phyloP scores from a whole-genome alignment of 2,329 filamentous ascomycete species.

The Claviceps fusiformis region DNA sequence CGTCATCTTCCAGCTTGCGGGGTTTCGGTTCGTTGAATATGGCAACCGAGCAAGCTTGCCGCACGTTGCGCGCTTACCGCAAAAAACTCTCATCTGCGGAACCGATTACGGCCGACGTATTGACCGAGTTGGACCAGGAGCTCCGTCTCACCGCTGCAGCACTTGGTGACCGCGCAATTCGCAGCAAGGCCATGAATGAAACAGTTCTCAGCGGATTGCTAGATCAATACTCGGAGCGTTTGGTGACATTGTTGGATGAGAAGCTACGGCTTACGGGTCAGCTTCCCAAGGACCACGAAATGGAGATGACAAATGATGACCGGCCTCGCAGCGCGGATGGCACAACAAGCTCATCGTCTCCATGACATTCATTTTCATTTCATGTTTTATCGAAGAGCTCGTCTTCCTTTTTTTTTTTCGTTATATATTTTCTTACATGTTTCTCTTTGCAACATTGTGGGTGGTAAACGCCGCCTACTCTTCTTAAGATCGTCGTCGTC shows the following conservation, averaged over 20 bases:
- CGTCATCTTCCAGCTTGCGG: constrained; percentile 30
- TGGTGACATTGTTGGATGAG: constrained; percentile 60
- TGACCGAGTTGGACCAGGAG: constrained; percentile 53
- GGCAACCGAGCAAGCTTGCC: constrained; percentile 51
- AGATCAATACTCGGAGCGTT: constrained; percentile 61
- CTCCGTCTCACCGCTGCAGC: constrained; percentile 49
- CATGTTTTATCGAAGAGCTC: constrained; percentile 1
- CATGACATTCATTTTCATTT: constrained; percentile 11
- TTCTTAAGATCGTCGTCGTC: background rate
- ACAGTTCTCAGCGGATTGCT: constrained; percentile 49
- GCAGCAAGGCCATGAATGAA: constrained; percentile 42
- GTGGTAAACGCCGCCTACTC: background rate
- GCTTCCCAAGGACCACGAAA: constrained; percentile 16
- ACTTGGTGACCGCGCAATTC: constrained; percentile 41
- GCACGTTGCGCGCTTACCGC: constrained; percentile 46
- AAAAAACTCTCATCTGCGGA: constrained; percentile 47
- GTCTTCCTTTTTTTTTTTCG: background rate
- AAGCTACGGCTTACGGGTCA: constrained; percentile 42
- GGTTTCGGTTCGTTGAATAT: constrained; percentile 43
- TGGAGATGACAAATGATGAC: constrained; percentile 16
- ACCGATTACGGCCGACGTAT: constrained; percentile 39
- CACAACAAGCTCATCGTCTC: constrained; percentile 22
- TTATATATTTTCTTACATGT: background rate
- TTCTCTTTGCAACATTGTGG: background rate
- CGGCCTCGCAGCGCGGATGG: constrained; percentile 20